phyloP scores from a whole-genome alignment of 2,329 filamentous ascomycete species.

The Colletotrichum plurivorum region DNA sequence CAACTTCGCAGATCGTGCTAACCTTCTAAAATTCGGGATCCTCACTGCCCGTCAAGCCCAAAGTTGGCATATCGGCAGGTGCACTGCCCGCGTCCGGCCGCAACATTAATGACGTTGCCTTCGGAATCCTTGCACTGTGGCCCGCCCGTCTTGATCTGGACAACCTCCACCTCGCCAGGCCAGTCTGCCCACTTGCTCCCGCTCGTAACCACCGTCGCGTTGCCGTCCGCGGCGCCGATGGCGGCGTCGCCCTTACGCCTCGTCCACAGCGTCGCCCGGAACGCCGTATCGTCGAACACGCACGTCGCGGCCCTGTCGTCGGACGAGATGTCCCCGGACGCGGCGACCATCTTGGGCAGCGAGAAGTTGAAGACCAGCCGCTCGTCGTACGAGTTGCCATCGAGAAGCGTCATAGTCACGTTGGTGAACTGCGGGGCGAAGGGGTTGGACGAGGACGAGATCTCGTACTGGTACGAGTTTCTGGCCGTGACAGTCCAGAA shows the following conservation, averaged over 20 bases:
- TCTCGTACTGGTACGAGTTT: slow-evolving; percentile 59
- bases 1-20: neutral
- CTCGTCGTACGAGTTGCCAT: slow-evolving; percentile 63
- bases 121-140: slow-evolving; percentile 66
- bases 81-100: slow-evolving; percentile 53
- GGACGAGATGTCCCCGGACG: slow-evolving; percentile 57
- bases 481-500: slow-evolving; percentile 70
- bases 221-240: slow-evolving; percentile 40
- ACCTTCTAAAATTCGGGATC: neutral
- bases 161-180: slow-evolving; percentile 71
- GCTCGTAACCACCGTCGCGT: slow-evolving; percentile 39
- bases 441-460: slow-evolving; percentile 69
- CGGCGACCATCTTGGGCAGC: slow-evolving; percentile 66
- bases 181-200: slow-evolving; percentile 58
- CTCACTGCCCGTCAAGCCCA: slow-evolving; percentile 27
- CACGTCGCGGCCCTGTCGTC: slow-evolving; percentile 66
- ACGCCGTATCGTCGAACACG: slow-evolving; percentile 68
- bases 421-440: slow-evolving; percentile 71
- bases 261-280: slow-evolving; percentile 74
- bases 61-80: slow-evolving; percentile 57
- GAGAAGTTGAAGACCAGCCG: slow-evolving; percentile 71
- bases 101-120: slow-evolving; percentile 55
- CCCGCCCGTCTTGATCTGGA: slow-evolving; percentile 63
- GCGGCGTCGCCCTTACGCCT: slow-evolving; percentile 47
- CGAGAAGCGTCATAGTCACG: slow-evolving; percentile 62